Evolutionary conservation across 352 stramenopile genomes (phyloP).

Genomic region (Pythium brassicae): DNA sequence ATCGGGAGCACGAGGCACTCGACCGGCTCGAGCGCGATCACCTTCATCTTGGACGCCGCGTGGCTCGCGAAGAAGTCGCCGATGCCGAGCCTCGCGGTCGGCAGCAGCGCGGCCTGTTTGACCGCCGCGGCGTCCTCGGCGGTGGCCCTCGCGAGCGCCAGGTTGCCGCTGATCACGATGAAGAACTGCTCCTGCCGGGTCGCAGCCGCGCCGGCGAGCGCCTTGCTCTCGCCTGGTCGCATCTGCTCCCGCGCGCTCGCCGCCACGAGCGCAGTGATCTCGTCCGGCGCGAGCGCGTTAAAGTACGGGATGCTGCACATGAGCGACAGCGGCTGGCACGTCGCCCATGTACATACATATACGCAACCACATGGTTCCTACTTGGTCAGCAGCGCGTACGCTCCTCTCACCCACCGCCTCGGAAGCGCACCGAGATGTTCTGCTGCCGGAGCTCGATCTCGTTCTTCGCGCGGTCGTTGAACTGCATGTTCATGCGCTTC

Average conservation of each 20-base stretch:
- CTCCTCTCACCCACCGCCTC: too few relatives aligned
- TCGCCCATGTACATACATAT: too few relatives aligned
- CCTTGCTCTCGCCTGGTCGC: conserved; percentile 46
- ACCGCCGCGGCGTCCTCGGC: conserved; percentile 39
- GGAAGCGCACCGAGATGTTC: conserved; percentile 51
- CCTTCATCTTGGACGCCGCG: conserved; percentile 38
- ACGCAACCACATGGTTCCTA: conserved; percentile 1
- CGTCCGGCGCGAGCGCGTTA: conserved; percentile 46
- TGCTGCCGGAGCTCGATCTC: conserved; percentile 77
- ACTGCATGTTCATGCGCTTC: conserved; percentile 80
- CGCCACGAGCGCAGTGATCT: conserved; percentile 51
- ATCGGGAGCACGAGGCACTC: conserved; percentile 59
- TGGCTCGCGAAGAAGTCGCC: conserved; percentile 62
- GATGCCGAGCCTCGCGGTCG: conserved; percentile 59
- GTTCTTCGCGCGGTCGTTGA: conserved; percentile 70
- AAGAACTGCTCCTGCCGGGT: conserved; percentile 43
- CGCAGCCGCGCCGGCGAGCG: conserved; percentile 17
- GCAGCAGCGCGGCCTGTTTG: conserved; percentile 44
- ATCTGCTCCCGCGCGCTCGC: conserved; percentile 37
- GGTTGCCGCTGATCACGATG: conserved; percentile 56
- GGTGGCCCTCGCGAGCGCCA: conserved; percentile 29
- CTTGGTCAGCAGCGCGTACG: not conserved
- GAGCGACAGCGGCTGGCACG: conserved; percentile 45
- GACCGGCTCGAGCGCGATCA: conserved; percentile 62
- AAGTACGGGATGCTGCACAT: conserved; percentile 79